Evolutionary conservation across 139 green algal genomes (phyloP).

Genomic region (Chlamydomonas schloesseri): DNA sequence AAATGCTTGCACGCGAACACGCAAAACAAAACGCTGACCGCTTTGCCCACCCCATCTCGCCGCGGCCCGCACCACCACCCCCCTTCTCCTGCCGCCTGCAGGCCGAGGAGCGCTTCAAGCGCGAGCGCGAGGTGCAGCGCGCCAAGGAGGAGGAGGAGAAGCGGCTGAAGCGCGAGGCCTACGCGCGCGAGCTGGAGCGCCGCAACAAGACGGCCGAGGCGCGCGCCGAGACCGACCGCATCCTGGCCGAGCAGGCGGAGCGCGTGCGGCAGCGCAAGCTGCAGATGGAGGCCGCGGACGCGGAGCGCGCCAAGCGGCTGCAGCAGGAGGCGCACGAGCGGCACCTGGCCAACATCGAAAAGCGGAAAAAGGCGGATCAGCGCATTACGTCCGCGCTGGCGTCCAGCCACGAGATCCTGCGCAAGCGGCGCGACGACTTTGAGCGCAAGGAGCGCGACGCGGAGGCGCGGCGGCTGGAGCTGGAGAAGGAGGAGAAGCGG

Average conservation of each 20-base stretch:
- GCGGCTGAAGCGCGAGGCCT: constrained; percentile 66
- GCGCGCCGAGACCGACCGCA: constrained; percentile 76
- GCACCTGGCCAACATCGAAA: constrained; percentile 64
- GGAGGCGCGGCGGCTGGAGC: constrained; percentile 37
- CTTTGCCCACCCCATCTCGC: too few species aligned
- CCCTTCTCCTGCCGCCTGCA: too few species aligned
- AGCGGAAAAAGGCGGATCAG: constrained; percentile 75
- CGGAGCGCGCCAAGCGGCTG: constrained; percentile 68
- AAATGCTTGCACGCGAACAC: too few species aligned
- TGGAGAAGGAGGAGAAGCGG: constrained; percentile 39
- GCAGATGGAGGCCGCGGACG: constrained; percentile 66
- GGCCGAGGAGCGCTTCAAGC: constrained; percentile 53
- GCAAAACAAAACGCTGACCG: too few species aligned
- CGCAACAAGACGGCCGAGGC: constrained; percentile 76
- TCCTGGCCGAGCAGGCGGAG: constrained; percentile 66
- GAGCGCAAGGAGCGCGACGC: constrained; percentile 57
- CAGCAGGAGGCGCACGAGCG: constrained; percentile 55
- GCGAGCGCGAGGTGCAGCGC: constrained; percentile 59
- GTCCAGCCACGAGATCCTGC: constrained; percentile 60
- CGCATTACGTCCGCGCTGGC: constrained; percentile 70
- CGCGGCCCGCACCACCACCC: too few species aligned
- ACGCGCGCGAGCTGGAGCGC: constrained; percentile 77
- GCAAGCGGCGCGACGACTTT: constrained; percentile 67
- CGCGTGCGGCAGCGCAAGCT: constrained; percentile 50
- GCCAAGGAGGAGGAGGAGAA: constrained; percentile 65